Evolutionary conservation across 345 rosid genomes (phyloP), one percentile per base, ranked within the genome.

Genomic region (Brassica nigra): DNA sequence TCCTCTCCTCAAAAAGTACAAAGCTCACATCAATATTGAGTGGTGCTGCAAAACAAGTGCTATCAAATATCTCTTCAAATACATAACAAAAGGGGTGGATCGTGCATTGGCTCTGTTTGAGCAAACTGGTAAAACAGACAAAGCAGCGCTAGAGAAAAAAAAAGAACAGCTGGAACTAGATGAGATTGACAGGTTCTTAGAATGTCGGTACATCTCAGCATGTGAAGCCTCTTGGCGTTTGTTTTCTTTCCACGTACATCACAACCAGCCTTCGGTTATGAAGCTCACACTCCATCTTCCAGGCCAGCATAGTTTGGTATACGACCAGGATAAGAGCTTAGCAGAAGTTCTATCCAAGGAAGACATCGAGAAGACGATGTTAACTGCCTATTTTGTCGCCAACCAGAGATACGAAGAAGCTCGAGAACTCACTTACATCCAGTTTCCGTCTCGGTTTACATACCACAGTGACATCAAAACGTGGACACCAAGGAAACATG

Each of bases 1-100:
- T 2, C 0, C 2, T 8, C 59, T 47, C 3, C 14, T 68, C 1
- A 68, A n/a, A 15, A 47, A 47, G 14, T 68, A 37, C 11, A 39
- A 37, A 7, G 59, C 68, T 0, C 69, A 61, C 2, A 73, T 73
- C n/a, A 73, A 73, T 12, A 57, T 62, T 2, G 69, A 73, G 7
- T 62, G 76, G 69, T 73, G 69, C 34, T 37, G 16, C 31, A 29
- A 47, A 3, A 39, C 76, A 23, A 2, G 23, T 2, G 69, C 76
- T 0, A 73, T 62, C 3, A 73, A 73, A 4, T 73, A 73, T 15
- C 14, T 62, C 0, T 39, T 73, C 61, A 73, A 73, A 3, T 62
- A 73, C 6, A 62, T 73, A 1, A 62, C 39, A 0, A 73, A 73
- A 62, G 39, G 61, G 0, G 58, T 44, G 2, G 44, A 62, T 0